Evolutionary conservation across 2,329 filamentous ascomycete genomes (phyloP).

Genomic region (Fusarium lyarnte): DNA sequence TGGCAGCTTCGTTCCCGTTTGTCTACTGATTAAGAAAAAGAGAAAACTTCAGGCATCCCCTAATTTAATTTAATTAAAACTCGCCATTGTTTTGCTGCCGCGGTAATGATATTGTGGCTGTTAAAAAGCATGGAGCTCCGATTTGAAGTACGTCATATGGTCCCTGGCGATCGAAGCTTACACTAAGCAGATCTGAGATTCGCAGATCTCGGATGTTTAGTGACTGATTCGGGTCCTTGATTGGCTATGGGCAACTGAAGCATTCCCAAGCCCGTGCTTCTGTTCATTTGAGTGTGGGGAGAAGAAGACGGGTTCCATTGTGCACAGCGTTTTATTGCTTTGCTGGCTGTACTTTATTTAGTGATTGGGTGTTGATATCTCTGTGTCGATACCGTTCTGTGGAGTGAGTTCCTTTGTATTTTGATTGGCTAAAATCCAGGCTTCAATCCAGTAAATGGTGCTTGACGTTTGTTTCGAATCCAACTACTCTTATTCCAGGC

Average conservation of each 20-base stretch:
- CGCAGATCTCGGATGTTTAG: neutral
- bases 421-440: neutral
- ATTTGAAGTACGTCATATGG: conserved; percentile 47
- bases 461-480: neutral
- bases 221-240: neutral
- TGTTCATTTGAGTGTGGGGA: neutral
- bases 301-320: neutral
- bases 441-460: neutral
- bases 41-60: neutral
- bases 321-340: neutral
- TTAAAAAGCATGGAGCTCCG: conserved; percentile 33
- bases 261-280: neutral
- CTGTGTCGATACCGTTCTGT: neutral
- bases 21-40: neutral
- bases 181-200: conserved; percentile 37
- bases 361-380: neutral
- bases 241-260: conserved; percentile 4
- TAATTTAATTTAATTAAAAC: neutral
- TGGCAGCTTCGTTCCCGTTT: neutral
- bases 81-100: conserved; percentile 13
- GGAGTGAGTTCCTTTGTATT: too few species aligned
- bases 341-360: too few species aligned
- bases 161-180: conserved; percentile 44
- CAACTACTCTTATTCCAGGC: neutral
- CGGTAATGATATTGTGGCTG: conserved; percentile 41